Evolutionary conservation across 2,329 filamentous ascomycete species (phyloP).

Genomic region (Hymenotorrendiella dingleyae): DNA sequence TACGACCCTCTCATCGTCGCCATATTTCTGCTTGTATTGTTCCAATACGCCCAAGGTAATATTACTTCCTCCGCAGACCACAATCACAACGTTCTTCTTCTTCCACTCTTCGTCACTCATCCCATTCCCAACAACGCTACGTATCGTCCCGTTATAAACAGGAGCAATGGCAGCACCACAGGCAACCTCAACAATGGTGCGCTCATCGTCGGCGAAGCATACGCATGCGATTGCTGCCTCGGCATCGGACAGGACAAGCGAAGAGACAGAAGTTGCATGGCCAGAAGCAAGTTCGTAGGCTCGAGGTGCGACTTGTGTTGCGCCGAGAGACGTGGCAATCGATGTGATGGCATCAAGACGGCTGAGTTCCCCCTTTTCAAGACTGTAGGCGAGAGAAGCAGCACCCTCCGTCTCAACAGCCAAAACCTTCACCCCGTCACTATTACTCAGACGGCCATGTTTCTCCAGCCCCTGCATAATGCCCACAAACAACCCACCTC

Average conservation of each 20-base stretch:
- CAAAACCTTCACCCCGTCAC: slow-evolving; percentile 43
- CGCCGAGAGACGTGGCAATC: slow-evolving; percentile 68
- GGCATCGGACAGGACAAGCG: slow-evolving; percentile 53
- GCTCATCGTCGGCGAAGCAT: slow-evolving; percentile 74
- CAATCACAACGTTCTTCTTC: slow-evolving; percentile 68
- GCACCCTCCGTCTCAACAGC: slow-evolving; percentile 74
- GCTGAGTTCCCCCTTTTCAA: slow-evolving; percentile 51
- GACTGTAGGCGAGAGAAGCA: slow-evolving; percentile 59
- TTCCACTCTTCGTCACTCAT: slow-evolving; percentile 51
- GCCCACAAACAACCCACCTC: slow-evolving; percentile 74
- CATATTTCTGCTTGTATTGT: slow-evolving; percentile 39
- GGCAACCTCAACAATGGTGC: slow-evolving; percentile 73
- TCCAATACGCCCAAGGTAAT: slow-evolving; percentile 57
- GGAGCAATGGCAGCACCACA: slow-evolving; percentile 76
- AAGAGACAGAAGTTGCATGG: slow-evolving; percentile 11
- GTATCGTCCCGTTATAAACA: slow-evolving; percentile 58
- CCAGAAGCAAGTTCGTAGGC: slow-evolving; percentile 56
- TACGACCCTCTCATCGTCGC: slow-evolving; percentile 7
- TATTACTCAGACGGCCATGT: slow-evolving; percentile 7
- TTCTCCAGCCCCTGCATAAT: slow-evolving; percentile 53
- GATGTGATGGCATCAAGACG: slow-evolving; percentile 68
- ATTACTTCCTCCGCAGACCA: slow-evolving; percentile 76
- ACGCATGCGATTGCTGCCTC: slow-evolving; percentile 76
- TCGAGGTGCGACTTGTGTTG: slow-evolving; percentile 57
- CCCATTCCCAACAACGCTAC: slow-evolving; percentile 50